These are phyloP conservation scores for Boletus reticuloceps DNA, from an alignment of 768 basidiomycete genomes.

Conservation along the genomic window DNA sequence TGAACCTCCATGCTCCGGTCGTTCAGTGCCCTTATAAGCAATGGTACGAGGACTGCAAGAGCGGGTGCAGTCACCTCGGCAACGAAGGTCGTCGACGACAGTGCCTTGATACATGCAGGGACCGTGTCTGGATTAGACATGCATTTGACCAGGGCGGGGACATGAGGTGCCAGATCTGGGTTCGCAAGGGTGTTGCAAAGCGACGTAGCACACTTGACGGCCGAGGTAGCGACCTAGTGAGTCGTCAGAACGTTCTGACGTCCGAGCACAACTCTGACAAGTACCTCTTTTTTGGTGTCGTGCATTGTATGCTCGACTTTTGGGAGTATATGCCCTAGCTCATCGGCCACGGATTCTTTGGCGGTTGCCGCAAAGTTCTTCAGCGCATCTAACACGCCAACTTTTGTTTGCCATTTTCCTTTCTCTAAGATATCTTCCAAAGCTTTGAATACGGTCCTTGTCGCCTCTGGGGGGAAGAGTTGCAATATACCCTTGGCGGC, in stretches of 20 bases:
- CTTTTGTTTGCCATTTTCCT: constrained; percentile 93
- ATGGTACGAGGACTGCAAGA: constrained; percentile 90
- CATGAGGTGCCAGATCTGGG: constrained; percentile 87
- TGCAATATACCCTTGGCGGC: constrained; percentile 86
- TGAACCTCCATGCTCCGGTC: constrained; percentile 97
- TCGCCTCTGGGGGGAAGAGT: constrained; percentile 79
- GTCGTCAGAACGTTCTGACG: constrained; percentile 8
- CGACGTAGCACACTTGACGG: constrained; percentile 84
- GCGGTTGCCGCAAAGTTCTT: constrained; percentile 68
- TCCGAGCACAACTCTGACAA: constrained; percentile 13
- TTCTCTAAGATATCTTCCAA: constrained; percentile 75
- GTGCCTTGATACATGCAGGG: constrained; percentile 88
- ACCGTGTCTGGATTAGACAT: constrained; percentile 91
- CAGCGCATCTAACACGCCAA: constrained; percentile 88
- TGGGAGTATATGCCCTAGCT: constrained; percentile 79
- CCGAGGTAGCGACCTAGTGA: constrained; percentile 75
- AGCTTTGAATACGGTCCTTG: constrained; percentile 60
- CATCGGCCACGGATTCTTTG: constrained; percentile 74
- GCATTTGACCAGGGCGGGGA: constrained; percentile 85
- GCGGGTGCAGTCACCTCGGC: constrained; percentile 97
- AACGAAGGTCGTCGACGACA: constrained; percentile 94
- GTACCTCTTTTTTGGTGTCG: constrained; percentile 92
- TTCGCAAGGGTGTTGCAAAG: constrained; percentile 92
- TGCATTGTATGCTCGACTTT: constrained; percentile 91
- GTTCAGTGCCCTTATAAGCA: constrained; percentile 86